A percentile compares a stretch with the other conserved stretches of the same genome.
Evolutionary conservation across 306 rosid species (phyloP).

Genomic region (Prunus salicina): DNA sequence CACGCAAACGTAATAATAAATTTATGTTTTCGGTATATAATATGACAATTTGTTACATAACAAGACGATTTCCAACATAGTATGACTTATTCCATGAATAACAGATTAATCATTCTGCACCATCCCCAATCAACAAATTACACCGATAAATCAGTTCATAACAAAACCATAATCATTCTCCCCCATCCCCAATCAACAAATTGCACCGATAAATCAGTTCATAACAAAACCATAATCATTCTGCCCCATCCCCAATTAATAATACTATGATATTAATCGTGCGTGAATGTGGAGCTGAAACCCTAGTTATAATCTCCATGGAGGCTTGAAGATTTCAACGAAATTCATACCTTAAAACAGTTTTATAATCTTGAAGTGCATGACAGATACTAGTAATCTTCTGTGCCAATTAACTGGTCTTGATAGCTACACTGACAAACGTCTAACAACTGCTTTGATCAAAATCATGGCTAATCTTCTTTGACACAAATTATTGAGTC

Average conservation of each 20-base stretch:
- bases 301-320: background rate
- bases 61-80: slow-evolving; percentile 22
- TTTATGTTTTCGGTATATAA: background rate
- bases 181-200: background rate
- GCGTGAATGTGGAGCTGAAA: background rate
- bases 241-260: background rate
- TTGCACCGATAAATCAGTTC: background rate
- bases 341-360: background rate
- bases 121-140: background rate
- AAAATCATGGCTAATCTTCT: slow-evolving; percentile 9
- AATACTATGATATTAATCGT: background rate
- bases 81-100: background rate
- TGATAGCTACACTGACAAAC: slow-evolving; percentile 17
- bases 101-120: too few species aligned
- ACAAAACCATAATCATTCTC: background rate
- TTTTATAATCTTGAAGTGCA: slow-evolving; percentile 18
- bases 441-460: slow-evolving; percentile 28
- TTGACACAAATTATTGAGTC: slow-evolving; percentile 6
- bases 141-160: background rate
- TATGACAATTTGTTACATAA: slow-evolving; percentile 32
- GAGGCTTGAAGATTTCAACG: slow-evolving; percentile 2
- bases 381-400: slow-evolving; percentile 4
- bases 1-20: slow-evolving; percentile 10
- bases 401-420: slow-evolving; percentile 1
- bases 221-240: background rate